A percentile compares a stretch with the other conserved stretches of the same genome.
Evolutionary conservation across 2,329 filamentous ascomycete species (phyloP).

Genomic region (Blastomyces silverae): DNA sequence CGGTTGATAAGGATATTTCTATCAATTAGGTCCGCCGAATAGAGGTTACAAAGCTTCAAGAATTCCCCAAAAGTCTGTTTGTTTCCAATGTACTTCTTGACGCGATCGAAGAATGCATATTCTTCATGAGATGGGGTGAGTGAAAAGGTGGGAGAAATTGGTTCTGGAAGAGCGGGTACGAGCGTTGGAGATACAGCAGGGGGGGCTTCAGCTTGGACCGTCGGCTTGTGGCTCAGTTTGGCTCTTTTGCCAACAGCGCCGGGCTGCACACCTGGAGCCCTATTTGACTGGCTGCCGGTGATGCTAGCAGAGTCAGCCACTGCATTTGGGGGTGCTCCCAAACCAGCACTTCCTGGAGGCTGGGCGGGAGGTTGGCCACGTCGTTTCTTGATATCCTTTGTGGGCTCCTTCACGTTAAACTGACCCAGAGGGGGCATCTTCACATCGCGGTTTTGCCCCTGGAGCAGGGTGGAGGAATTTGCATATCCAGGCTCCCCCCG

Average conservation of each 20-base stretch:
- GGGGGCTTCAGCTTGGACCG: slow-evolving; percentile 49
- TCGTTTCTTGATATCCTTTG: slow-evolving; percentile 86
- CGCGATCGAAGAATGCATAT: slow-evolving; percentile 87
- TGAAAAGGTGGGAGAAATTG: slow-evolving; percentile 68
- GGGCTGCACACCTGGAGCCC: slow-evolving; percentile 35
- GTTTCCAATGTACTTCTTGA: slow-evolving; percentile 93
- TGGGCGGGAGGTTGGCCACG: slow-evolving; percentile 51
- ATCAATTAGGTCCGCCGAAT: slow-evolving; percentile 86
- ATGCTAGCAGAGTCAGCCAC: slow-evolving; percentile 27
- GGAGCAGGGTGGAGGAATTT: slow-evolving; percentile 36
- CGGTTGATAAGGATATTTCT: slow-evolving; percentile 74
- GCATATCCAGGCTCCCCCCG: slow-evolving; percentile 48
- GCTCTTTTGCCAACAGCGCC: slow-evolving; percentile 54
- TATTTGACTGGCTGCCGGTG: slow-evolving; percentile 31
- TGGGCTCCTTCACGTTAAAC: slow-evolving; percentile 77
- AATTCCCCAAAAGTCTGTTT: slow-evolving; percentile 92
- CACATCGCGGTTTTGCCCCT: slow-evolving; percentile 48
- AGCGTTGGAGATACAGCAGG: slow-evolving; percentile 70
- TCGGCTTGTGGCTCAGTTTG: slow-evolving; percentile 63
- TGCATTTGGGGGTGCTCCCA: slow-evolving; percentile 31
- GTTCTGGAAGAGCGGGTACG: slow-evolving; percentile 80
- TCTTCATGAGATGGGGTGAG: slow-evolving; percentile 75
- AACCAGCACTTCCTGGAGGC: slow-evolving; percentile 30
- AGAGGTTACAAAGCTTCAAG: slow-evolving; percentile 92
- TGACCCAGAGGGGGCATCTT: slow-evolving; percentile 92